These are phyloP conservation scores for Ophiosphaerella korrae DNA, from an alignment of 2,329 filamentous ascomycete species.

Conservation along the genomic window DNA sequence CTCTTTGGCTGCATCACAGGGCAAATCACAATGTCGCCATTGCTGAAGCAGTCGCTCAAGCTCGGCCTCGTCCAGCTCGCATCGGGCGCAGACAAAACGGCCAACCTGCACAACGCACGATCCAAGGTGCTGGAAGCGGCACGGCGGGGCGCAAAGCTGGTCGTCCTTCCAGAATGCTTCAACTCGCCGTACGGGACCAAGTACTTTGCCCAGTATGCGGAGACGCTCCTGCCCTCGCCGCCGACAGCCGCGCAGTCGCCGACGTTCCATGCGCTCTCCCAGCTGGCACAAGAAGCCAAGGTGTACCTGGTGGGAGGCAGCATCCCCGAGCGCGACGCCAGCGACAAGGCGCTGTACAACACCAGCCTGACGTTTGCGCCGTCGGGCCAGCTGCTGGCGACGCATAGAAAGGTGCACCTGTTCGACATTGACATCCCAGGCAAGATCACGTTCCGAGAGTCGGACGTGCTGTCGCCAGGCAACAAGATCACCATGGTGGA, in stretches of 20 bases:
- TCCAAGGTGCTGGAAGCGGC: constrained; percentile 83
- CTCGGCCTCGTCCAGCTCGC: constrained; percentile 57
- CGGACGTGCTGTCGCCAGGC: constrained; percentile 83
- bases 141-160: constrained; percentile 74
- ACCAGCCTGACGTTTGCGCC: constrained; percentile 85
- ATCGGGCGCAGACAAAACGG: constrained; percentile 71
- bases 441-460: constrained; percentile 89
- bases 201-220: constrained; percentile 90
- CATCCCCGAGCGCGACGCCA: constrained; percentile 78
- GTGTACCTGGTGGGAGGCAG: constrained; percentile 89
- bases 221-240: constrained; percentile 80
- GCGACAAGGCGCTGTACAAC: constrained; percentile 78
- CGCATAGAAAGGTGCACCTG: constrained; percentile 91
- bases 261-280: constrained; percentile 81
- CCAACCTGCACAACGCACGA: constrained; percentile 81
- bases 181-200: constrained; percentile 95
- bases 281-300: constrained; percentile 77
- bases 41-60: constrained; percentile 46
- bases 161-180: constrained; percentile 97
- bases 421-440: constrained; percentile 98
- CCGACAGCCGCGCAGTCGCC: constrained; percentile 73
- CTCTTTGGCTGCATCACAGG: no score
- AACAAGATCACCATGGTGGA: constrained; percentile 85
- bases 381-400: constrained; percentile 76
- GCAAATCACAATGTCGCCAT: constrained; percentile 23